Base-by-base conservation (phyloP, 2,329 filamentous ascomycete genomes). In the Orbilia javanica region DNA sequence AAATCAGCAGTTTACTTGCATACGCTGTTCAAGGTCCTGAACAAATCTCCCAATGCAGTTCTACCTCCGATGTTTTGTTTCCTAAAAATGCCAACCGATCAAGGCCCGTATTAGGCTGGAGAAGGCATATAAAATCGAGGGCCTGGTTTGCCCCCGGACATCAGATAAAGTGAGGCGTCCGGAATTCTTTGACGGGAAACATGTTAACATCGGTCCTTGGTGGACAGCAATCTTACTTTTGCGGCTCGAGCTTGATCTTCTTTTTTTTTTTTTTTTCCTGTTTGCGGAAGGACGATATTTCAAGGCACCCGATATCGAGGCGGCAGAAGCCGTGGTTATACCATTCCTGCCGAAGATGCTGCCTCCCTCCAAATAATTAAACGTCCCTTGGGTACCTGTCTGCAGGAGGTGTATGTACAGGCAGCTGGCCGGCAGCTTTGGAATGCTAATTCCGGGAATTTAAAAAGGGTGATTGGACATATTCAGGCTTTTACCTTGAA, bases 371-470 rank as follows among this genome's bases (percentile, higher is more conserved):
- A 60, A 42, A 42, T 70, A 67, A 60, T 42, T 60, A 60, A 42
- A 60, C 44, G 39, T 36, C 39, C 62, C 50, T 63, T 55, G n/a
- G 69, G 62, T 78, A 63, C 67, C 73, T 70, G 48, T 70, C 27
- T 72, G 74, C 67, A 69, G 57, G 50, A 65, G 52, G 52, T 36
- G 42, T n/a, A 34, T 36, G 42, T n/a, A 34, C 29, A 77, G 57
- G 46, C 48, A 60, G 52, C 65, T 76, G 70, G 50, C 31, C 66
- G 65, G 55, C 65, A 72, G 53, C 60, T 46, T 48, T 71, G 62
- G 67, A 78, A 78, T 78, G 74, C 13, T 53, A 60, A 72, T 72
- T 78, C 74, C 67, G 67, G 62, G 67, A 22, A 52, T 52, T 64
- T 42, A 2, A 27, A 62, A 18, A 13, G 42, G n/a, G 5, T 77